Evolutionary conservation across 1,284 basidiomycete species (phyloP), one percentile per base, ranked within the genome.

Genomic region (Grifola frondosa): DNA sequence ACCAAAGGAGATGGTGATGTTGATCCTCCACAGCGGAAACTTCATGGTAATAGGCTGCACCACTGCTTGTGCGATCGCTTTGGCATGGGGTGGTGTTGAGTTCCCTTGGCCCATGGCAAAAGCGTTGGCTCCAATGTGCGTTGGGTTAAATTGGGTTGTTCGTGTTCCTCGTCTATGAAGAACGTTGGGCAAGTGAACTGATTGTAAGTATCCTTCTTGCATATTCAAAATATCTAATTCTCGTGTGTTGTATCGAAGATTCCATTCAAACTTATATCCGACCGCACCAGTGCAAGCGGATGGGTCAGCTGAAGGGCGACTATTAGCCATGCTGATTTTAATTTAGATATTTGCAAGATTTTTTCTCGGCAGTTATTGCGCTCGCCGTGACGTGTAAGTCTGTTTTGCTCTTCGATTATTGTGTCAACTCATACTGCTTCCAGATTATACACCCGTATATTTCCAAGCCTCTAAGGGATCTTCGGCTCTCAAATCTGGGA

Each of bases 401-500:
- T 15, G 9, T 23, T 19, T 17, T 17, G 16, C 3, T 25, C 13
- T 13, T n/a, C 9, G 12, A 9, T 12, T 20, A n/a, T 12, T 13
- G n/a, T 16, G n/a, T 15, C 40, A 1, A 12, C 12, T 21, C 2
- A 28, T 22, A 13, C 6, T 22, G 11, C 6, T 10, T 12, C 0
- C 39, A 54, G 52, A 42, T 30, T 54, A 51, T 34, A 20, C 48
- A 22, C 64, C 67, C 2, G 65, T 68, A 0, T 78, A 74, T 54
- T 76, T 71, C 52, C 76, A 78, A 59, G 70, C 68, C 5, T 66
- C 68, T 31, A 65, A 68, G 24, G 66, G 62, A 5, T 65, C 68
- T 7, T 66, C 66, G 2, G 68, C 76, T 1, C 59, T 70, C n/a
- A 54, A 56, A 0, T 71, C 74, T 4, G 72, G 72, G 2, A 63